phyloP scores from a whole-genome alignment of 768 basidiomycete genomes.

The Scleroderma citrinum region DNA sequence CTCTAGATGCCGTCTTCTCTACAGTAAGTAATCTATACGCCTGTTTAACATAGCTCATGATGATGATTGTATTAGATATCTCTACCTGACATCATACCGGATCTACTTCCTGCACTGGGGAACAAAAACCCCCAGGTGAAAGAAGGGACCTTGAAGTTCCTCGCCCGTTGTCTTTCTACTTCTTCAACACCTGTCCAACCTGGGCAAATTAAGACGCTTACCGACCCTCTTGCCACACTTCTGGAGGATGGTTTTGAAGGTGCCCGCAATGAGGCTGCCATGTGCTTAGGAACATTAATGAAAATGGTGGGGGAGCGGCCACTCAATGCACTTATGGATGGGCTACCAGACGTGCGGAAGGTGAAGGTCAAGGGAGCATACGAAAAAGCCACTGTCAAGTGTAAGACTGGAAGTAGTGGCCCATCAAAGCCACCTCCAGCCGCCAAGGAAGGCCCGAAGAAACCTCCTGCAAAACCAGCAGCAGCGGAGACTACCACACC shows the following conservation, averaged over 20 bases:
- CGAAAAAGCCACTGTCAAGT: conserved; percentile 89
- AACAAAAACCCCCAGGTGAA: conserved; percentile 97
- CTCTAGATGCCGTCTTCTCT: conserved; percentile 82
- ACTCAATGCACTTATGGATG: conserved; percentile 81
- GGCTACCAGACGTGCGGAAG: conserved; percentile 80
- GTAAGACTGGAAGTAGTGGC: conserved; percentile 58
- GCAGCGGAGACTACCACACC: conserved; percentile 21
- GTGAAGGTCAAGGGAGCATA: conserved; percentile 91
- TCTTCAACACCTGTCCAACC: conserved; percentile 67
- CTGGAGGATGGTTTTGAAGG: conserved; percentile 88
- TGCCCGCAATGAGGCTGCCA: conserved; percentile 86
- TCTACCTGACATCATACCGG: conserved; percentile 76
- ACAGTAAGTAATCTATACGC: conserved; percentile 54
- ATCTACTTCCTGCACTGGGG: conserved; percentile 68
- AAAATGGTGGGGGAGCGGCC: conserved; percentile 95
- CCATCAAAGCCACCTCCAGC: conserved; percentile 36
- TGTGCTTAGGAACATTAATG: conserved; percentile 84
- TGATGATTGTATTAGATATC: conserved; percentile 48
- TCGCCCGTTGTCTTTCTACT: conserved; percentile 68
- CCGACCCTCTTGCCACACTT: conserved; percentile 66
- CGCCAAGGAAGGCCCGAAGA: conserved; percentile 31
- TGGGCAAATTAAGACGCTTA: conserved; percentile 73
- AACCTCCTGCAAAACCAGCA: conserved; percentile 25
- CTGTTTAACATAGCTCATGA: conserved; percentile 3
- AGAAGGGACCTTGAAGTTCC: conserved; percentile 84